Percentiles rank a stretch among this genome's conserved stretches.
phyloP scores from a whole-genome alignment of 257 asterid species.

The Nicotiana noctiflora region DNA sequence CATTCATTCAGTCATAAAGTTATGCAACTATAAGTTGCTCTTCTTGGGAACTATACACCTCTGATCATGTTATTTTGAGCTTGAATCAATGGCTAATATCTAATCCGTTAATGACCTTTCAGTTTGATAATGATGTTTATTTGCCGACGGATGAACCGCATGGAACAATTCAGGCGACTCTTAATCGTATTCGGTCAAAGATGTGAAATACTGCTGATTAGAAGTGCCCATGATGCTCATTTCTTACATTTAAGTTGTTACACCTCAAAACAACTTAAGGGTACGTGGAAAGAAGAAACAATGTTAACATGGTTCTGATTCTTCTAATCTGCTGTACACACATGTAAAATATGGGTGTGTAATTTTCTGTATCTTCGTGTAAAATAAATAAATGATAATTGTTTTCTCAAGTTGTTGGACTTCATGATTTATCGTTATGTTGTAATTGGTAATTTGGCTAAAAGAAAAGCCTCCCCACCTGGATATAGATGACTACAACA shows the following conservation, averaged over 20 bases:
- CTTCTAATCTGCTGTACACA: not conserved
- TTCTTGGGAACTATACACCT: not conserved
- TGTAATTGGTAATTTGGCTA: not conserved
- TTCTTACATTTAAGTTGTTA: not conserved
- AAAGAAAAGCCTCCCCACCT: too few species aligned
- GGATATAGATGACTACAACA: too few species aligned
- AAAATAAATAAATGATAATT: not conserved
- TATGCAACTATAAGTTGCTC: not conserved
- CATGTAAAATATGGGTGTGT: not conserved
- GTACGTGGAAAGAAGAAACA: not conserved
- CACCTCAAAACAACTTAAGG: not conserved
- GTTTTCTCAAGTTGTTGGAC: not conserved
- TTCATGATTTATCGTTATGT: not conserved
- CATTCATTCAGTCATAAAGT: not conserved
- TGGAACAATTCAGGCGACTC: constrained; percentile 84
- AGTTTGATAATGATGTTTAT: constrained; percentile 89
- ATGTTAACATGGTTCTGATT: not conserved
- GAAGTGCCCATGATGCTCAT: not conserved
- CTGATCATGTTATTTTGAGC: not conserved
- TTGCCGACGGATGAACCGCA: constrained; percentile 95
- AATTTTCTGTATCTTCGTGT: not conserved
- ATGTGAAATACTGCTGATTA: constrained; percentile 33
- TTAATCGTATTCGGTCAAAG: constrained; percentile 68
- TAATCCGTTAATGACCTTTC: constrained; percentile 3
- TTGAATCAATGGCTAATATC: not conserved